These are phyloP conservation scores for Xerocomellus chrysenteron DNA, from an alignment of 768 basidiomycete species.

Conservation along the genomic window DNA sequence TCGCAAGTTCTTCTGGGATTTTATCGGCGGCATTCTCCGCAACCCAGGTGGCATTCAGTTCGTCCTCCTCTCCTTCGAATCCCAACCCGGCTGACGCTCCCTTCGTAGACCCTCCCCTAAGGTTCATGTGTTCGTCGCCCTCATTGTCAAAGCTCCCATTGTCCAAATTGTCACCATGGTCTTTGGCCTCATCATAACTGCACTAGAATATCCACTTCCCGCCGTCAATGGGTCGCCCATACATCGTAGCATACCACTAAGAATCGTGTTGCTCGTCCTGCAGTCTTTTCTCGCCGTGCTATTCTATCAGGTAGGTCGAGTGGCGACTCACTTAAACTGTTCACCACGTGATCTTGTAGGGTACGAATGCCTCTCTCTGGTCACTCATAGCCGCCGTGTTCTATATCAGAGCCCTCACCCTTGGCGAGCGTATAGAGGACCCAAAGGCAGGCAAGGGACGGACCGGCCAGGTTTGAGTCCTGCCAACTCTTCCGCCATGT, in stretches of 20 bases:
- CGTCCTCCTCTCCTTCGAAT: conserved; percentile 28
- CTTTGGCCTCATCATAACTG: conserved; percentile 56
- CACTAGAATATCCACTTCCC: conserved; percentile 73
- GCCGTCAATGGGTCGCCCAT: conserved; percentile 51
- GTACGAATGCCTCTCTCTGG: conserved; percentile 81
- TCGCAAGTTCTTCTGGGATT: conserved; percentile 98
- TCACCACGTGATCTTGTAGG: conserved; percentile 44
- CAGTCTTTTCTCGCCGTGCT: conserved; percentile 63
- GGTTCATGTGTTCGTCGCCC: conserved; percentile 59
- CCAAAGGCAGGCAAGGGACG: conserved; percentile 63
- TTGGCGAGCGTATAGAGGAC: conserved; percentile 69
- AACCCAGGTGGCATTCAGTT: conserved; percentile 80
- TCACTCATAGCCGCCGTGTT: conserved; percentile 68
- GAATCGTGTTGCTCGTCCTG: conserved; percentile 61
- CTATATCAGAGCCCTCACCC: conserved; percentile 63
- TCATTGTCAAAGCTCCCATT: conserved; percentile 78
- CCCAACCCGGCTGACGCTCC: not conserved
- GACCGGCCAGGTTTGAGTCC: conserved; percentile 51
- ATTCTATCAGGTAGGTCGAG: conserved; percentile 69
- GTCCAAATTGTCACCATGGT: conserved; percentile 69
- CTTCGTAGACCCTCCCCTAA: conserved; percentile 54
- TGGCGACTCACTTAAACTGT: not conserved
- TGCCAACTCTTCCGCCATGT: not conserved
- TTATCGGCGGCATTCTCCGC: conserved; percentile 77
- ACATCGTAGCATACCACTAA: conserved; percentile 63